Evolutionary conservation across 176 grass and related monocot species (phyloP).

Genomic region (Puccinellia tenuiflora): DNA sequence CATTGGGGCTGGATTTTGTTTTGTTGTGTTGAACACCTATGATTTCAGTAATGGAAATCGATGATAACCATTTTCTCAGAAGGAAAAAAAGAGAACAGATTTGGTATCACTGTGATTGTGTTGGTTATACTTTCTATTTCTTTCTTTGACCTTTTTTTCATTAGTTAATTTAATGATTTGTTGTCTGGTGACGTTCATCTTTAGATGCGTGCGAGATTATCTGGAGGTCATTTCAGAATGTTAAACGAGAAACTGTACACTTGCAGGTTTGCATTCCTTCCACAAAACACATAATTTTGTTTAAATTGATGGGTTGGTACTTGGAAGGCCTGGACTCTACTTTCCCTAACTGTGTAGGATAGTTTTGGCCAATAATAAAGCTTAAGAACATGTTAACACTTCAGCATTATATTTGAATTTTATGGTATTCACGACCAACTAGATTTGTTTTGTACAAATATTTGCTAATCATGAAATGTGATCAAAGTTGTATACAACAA

Average conservation of each 20-base stretch:
- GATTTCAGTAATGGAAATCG: not conserved
- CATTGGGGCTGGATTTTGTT: not conserved
- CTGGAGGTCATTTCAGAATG: constrained; percentile 97
- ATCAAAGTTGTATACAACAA: not conserved
- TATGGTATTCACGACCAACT: not conserved
- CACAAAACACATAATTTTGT: not conserved
- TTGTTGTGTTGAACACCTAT: not conserved
- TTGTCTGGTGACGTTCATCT: not conserved
- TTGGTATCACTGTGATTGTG: not conserved
- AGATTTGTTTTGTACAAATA: not conserved
- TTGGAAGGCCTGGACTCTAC: not conserved
- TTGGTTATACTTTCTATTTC: not conserved
- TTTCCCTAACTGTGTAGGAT: not conserved
- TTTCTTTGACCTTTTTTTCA: not conserved
- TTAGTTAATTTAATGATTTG: constrained; percentile 19
- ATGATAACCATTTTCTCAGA: not conserved
- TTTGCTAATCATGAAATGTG: not conserved
- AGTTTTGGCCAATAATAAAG: not conserved
- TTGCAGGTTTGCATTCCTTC: constrained; percentile 60
- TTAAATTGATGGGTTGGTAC: constrained; percentile 1
- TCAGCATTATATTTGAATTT: not conserved
- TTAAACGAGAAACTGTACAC: constrained; percentile 90
- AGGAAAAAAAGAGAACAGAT: not conserved
- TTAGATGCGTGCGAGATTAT: constrained; percentile 91
- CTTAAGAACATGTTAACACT: not conserved